Conservation (phyloP, 140 eudicot species). For the Ambrosia hybrid region DNA sequence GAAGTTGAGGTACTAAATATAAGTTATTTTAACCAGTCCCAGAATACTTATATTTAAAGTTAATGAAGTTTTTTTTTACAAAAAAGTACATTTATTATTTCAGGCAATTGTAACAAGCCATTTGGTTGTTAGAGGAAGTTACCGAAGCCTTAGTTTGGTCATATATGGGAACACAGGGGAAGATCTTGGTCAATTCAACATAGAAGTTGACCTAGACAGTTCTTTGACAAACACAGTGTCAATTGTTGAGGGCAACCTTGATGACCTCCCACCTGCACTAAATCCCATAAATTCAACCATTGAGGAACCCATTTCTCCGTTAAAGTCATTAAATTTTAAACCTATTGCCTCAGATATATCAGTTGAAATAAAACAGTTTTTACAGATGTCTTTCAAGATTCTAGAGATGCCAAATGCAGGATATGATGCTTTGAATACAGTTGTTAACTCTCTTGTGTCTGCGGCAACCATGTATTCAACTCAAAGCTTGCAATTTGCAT, state of each 20-base stretch:
- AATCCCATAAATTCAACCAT: constrained; percentile 42
- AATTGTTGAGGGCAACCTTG: constrained; percentile 81
- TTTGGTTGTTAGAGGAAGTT: constrained; percentile 95
- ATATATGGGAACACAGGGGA: constrained; percentile 93
- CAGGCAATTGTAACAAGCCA: constrained; percentile 93
- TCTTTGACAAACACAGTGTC: constrained; percentile 76
- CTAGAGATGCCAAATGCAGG: constrained; percentile 60
- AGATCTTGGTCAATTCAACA: constrained; percentile 90
- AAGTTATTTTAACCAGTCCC: background rate
- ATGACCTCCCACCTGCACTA: constrained; percentile 86
- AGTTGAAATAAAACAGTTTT: constrained; percentile 50
- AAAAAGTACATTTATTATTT: constrained; percentile 9
- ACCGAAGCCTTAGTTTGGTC: constrained; percentile 95
- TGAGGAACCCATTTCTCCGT: constrained; percentile 54
- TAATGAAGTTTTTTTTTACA: background rate
- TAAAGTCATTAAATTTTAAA: constrained; percentile 50
- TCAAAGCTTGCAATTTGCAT: constrained; percentile 41
- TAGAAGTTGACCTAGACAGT: constrained; percentile 85
- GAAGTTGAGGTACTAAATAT: constrained; percentile 80
- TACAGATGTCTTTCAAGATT: constrained; percentile 55
- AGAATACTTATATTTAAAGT: background rate
- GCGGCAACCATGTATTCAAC: constrained; percentile 58
- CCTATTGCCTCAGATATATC: constrained; percentile 49
- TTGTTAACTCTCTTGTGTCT: constrained; percentile 52
- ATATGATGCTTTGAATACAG: constrained; percentile 44